Conservation (phyloP, 331 rosid genomes). For the Prunus yedoensis region DNA sequence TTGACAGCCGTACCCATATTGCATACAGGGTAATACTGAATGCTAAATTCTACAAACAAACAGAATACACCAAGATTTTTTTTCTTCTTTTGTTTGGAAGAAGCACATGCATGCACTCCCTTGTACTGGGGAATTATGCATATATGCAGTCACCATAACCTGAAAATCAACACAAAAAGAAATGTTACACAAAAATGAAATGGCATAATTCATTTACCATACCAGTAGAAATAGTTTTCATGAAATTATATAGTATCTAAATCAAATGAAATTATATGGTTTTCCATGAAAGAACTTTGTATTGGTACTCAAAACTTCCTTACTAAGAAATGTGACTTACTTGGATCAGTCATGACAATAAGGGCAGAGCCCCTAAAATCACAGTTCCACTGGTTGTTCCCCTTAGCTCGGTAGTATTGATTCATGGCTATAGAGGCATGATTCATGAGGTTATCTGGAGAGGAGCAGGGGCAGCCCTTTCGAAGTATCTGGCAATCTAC, state of each 20-base stretch:
- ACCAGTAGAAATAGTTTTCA: too few species aligned
- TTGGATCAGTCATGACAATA: constrained; percentile 67
- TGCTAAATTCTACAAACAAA: background rate
- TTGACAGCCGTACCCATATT: background rate
- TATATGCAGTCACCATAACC: constrained; percentile 89
- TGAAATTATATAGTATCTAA: too few species aligned
- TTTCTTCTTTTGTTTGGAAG: background rate
- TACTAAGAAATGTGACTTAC: constrained; percentile 37
- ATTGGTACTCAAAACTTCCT: background rate
- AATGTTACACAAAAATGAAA: background rate
- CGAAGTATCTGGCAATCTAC: constrained; percentile 68
- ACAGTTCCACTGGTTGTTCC: constrained; percentile 82
- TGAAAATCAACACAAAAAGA: constrained; percentile 31
- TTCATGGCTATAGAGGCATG: constrained; percentile 88
- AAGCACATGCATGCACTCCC: background rate
- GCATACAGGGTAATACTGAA: background rate
- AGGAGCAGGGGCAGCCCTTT: constrained; percentile 65
- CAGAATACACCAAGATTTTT: background rate
- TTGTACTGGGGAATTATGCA: constrained; percentile 31
- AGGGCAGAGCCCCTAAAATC: constrained; percentile 76
- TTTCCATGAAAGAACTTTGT: too few species aligned
- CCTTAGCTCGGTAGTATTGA: constrained; percentile 62
- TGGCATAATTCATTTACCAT: background rate
- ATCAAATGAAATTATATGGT: too few species aligned
- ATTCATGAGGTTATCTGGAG: constrained; percentile 70